Base-by-base conservation (phyloP, 2,329 filamentous ascomycete genomes). In the Penicillium glabrum region DNA sequence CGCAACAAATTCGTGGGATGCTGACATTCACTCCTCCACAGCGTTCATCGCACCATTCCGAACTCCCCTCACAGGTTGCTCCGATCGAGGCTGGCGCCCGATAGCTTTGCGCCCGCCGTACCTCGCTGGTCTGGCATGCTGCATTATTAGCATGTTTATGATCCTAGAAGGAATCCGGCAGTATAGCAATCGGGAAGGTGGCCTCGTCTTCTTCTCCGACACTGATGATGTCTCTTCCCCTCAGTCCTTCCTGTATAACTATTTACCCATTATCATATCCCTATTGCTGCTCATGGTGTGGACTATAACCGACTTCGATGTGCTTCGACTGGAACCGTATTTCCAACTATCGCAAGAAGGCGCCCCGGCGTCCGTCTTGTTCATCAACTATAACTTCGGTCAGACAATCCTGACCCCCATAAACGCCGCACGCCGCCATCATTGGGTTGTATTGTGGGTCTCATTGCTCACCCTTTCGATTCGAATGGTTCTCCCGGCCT, bases 231-330 rank as follows among this genome's bases (percentile, higher is more conserved):
- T 73, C 29, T 65, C 66, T 51, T 21, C 50, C 26, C 9, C 58
- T 10, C 62, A 69, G 47, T 72, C 70, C 1, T 73, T 75, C 51
- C 63, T 62, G 44, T 75, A 73, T 57, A 74, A 74, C 46, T 74
- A 74, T 74, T 71, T 69, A 60, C 78, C 56, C 67, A 77, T 80
- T 33, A 73, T 81, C 33, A 58, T 77, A 16, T 75, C 79, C 13
- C 72, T 81, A 19, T 68, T 75, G 7, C 78, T 81, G 29, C 75
- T 79, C 41, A 76, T 79, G 21, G 61, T 79, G 1, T 81, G 79
- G 79, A 77, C 79, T 46, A 77, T 80, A 54, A 72, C 78, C 13
- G 79, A 81, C 54, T 81, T 77, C 51, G 79, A 81, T 57, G 78
- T 81, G 21, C 76, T 81, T 51, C 78, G 79, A 6, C 64, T 81